Percentiles rank a stretch among this genome's conserved stretches.
phyloP scores from a whole-genome alignment of 495 filamentous ascomycete species.

The Darksidea phi region DNA sequence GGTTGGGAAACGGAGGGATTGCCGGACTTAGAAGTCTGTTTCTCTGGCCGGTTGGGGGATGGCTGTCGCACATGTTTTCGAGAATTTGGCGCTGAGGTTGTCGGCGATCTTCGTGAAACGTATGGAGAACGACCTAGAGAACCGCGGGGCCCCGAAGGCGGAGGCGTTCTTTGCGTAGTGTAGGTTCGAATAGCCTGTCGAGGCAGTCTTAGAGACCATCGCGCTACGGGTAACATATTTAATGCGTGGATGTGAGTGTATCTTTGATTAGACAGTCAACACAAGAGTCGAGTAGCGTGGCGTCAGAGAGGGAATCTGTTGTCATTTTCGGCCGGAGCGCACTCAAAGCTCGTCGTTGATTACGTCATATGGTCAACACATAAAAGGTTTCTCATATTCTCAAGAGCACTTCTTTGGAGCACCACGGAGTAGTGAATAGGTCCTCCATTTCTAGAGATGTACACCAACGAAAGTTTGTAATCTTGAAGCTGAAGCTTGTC shows the following conservation, averaged over 20 bases:
- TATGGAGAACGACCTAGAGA: background rate
- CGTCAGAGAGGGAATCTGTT: too few species aligned
- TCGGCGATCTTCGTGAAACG: too few species aligned
- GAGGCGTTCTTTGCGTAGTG: constrained; percentile 1
- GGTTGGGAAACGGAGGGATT: background rate
- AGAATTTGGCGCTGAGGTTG: background rate
- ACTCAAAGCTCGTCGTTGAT: too few species aligned
- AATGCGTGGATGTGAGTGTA: background rate
- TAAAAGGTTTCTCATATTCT: too few species aligned
- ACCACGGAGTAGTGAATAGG: too few species aligned
- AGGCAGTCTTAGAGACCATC: constrained; percentile 2
- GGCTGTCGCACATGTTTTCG: background rate
- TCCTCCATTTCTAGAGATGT: too few species aligned
- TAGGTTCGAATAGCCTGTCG: background rate
- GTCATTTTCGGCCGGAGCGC: too few species aligned
- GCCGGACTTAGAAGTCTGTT: background rate
- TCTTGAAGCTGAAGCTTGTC: too few species aligned
- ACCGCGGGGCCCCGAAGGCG: constrained; percentile 1
- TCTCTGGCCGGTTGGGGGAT: background rate
- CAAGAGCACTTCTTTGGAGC: too few species aligned
- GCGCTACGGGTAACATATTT: constrained; percentile 1
- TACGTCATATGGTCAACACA: too few species aligned
- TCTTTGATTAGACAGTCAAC: background rate
- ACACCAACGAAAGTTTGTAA: too few species aligned
- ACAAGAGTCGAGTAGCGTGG: too few species aligned